Base-by-base conservation (phyloP, 352 stramenopile species). In the Phytophthora brassicae region DNA sequence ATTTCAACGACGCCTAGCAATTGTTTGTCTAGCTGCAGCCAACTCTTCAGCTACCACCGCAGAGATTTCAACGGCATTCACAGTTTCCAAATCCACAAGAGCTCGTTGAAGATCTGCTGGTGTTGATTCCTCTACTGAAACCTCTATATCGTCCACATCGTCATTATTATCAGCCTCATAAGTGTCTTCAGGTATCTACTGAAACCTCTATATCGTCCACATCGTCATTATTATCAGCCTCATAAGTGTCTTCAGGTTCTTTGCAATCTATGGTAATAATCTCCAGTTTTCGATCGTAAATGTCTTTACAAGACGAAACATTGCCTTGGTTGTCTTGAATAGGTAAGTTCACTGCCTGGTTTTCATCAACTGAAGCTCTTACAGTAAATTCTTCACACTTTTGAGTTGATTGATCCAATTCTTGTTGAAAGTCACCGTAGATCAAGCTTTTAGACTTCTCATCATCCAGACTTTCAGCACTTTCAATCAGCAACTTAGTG, bases 1-100 rank as follows among this genome's bases (percentile, higher is more conserved):
- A n/a, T n/a, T n/a, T n/a, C 20, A 56, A 16, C 9, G 46, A 43
- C 59, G 17, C 17, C 38, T 50, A 60, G 50, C 33, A 14, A n/a
- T 17, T 17, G 53, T 17, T 47, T 29, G 14, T 12, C 35, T 36
- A 29, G 19, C 35, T 56, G 20, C 16, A 29, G 19, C 19, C 47
- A 14, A 16, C 9, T 6, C 19, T 20, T 26, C 14, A 41, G 56
- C 46, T n/a, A 33, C 2, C 24, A 22, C 35, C 20, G 24, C n/a
- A 3, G 28, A 29, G 0, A 28, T 16, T 9, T 56, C 13, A 31
- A 31, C 26, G 4, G 4, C 26, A 31, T 31, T 8, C 26, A 31
- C 26, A 9, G 4, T 31, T 19, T 36, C 22, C 12, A 39, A n/a
- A 7, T 9, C 20, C 4, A 28, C 17, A n/a, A 33, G 6, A 28